Percentiles rank a stretch among this genome's conserved stretches.
phyloP scores from a whole-genome alignment of 306 rosid species.

The Glycyrrhiza uralensis region DNA sequence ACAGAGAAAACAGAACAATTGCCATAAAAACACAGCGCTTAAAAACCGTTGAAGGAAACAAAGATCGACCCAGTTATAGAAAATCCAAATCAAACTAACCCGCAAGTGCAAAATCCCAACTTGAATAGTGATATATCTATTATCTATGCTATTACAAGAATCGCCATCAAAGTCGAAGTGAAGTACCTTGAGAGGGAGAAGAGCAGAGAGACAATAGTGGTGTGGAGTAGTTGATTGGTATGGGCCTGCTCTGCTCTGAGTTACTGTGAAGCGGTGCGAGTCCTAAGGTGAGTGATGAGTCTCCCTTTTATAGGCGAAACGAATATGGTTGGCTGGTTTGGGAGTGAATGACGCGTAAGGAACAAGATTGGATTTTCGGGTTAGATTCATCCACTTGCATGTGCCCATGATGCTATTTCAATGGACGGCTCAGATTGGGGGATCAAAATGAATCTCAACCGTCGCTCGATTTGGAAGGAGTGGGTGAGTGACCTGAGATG shows the following conservation, averaged over 20 bases:
- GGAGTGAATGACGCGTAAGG: neutral
- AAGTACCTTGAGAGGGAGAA: neutral
- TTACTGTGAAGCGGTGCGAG: conserved; percentile 7
- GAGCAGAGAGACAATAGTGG: neutral
- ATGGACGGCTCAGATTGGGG: neutral
- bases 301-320: neutral
- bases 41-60: neutral
- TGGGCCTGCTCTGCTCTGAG: neutral
- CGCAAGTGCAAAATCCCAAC: neutral
- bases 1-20: neutral
- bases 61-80: neutral
- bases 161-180: neutral
- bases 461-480: neutral
- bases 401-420: neutral
- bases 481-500: neutral
- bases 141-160: neutral
- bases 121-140: neutral
- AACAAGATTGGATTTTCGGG: neutral
- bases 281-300: neutral
- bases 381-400: conserved; percentile 19
- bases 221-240: neutral
- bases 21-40: neutral
- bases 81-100: neutral
- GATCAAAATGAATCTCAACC: neutral
- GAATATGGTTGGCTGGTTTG: neutral